Conservation (phyloP, 768 basidiomycete species). For the Lactifluus pinguis region DNA sequence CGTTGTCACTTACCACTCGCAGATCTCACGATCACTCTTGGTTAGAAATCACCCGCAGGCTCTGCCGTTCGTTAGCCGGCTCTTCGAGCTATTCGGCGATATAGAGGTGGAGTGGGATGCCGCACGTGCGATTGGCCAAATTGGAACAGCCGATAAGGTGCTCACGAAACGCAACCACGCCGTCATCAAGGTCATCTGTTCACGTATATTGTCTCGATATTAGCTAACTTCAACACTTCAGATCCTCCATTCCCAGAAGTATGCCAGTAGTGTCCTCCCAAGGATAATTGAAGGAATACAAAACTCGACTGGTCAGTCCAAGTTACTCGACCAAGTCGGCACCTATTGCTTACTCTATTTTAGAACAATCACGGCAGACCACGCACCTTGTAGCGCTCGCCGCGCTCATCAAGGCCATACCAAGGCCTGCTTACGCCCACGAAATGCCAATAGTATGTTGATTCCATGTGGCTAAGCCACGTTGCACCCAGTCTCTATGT, state of each 20-base stretch:
- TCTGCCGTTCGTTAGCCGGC: constrained; percentile 43
- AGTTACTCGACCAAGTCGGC: not conserved
- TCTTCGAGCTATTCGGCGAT: constrained; percentile 70
- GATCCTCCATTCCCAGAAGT: constrained; percentile 70
- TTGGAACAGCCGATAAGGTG: constrained; percentile 51
- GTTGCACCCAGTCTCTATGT: not conserved
- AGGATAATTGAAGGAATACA: constrained; percentile 62
- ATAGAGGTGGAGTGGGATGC: constrained; percentile 56
- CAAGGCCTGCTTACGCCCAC: constrained; percentile 61
- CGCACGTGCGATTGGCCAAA: constrained; percentile 62
- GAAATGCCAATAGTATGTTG: constrained; percentile 52
- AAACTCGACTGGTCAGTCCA: constrained; percentile 39
- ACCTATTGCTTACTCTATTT: not conserved
- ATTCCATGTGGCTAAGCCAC: not conserved
- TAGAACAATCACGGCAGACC: constrained; percentile 47
- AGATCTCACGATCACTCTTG: constrained; percentile 77
- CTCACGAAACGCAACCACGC: constrained; percentile 74
- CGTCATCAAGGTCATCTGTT: constrained; percentile 51
- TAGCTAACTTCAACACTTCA: constrained; percentile 25
- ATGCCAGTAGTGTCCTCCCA: constrained; percentile 63
- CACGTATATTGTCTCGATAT: not conserved
- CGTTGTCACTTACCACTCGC: not conserved
- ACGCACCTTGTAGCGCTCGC: constrained; percentile 80
- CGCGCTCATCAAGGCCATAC: constrained; percentile 69
- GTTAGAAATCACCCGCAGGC: constrained; percentile 61